Conservation (phyloP, 768 basidiomycete species). For the Crassisporium funariophilum region DNA sequence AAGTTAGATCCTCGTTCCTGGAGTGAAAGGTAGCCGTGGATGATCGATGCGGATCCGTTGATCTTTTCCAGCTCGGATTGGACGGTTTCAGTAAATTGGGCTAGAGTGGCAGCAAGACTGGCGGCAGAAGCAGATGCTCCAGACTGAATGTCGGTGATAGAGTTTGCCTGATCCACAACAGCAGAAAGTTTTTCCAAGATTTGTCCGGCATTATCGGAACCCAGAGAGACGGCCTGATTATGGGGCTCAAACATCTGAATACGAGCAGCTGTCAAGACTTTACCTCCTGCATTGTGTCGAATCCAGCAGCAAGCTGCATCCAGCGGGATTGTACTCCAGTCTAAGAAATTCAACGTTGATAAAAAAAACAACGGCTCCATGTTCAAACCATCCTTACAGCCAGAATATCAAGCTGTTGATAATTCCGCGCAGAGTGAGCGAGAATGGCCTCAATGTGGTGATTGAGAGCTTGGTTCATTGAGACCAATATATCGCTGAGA, state of each 20-base stretch:
- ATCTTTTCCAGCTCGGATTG: slow-evolving; percentile 48
- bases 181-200: slow-evolving; percentile 6
- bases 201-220: slow-evolving; percentile 14
- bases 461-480: slow-evolving; percentile 2
- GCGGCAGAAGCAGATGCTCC: slow-evolving; percentile 36
- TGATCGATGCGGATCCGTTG: slow-evolving; percentile 41
- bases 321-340: slow-evolving; percentile 12
- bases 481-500: slow-evolving; percentile 5
- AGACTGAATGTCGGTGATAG: slow-evolving; percentile 36
- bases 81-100: slow-evolving; percentile 39
- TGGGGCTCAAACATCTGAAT: background rate
- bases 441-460: slow-evolving; percentile 13
- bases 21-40: slow-evolving; percentile 32
- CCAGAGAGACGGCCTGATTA: background rate
- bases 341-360: slow-evolving; percentile 23
- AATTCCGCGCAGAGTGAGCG: slow-evolving; percentile 8
- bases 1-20: slow-evolving; percentile 5
- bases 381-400: slow-evolving; percentile 9
- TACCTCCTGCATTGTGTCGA: slow-evolving; percentile 15
- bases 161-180: slow-evolving; percentile 21
- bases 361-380: background rate
- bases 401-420: slow-evolving; percentile 6
- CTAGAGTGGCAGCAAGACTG: slow-evolving; percentile 36
- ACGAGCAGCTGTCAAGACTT: background rate
- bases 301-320: slow-evolving; percentile 9